Evolutionary conservation across 2,329 filamentous ascomycete species (phyloP).

Genomic region (Monosporascus sp.): DNA sequence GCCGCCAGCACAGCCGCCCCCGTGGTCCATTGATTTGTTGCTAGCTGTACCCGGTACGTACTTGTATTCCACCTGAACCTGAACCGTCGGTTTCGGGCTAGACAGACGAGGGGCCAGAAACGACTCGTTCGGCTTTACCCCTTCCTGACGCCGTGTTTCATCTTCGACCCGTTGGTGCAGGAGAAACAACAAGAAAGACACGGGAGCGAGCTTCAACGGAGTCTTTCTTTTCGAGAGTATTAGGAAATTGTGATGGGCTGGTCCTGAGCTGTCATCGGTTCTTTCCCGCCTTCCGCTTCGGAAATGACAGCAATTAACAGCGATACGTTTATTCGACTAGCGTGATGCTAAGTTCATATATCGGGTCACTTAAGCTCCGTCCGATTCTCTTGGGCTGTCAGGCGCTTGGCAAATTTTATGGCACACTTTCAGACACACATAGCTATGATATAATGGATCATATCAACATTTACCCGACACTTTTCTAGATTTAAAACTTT

Average conservation of each 20-base stretch:
- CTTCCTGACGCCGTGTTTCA: background rate
- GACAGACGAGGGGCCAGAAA: background rate
- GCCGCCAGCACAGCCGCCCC: no score
- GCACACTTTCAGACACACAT: no score
- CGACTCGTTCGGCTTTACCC: background rate
- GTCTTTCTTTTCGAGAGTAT: no score
- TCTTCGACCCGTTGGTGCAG: background rate
- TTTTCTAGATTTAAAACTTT: no score
- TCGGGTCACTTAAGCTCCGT: background rate
- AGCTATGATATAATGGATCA: no score
- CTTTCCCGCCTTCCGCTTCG: no score
- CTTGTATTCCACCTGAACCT: background rate
- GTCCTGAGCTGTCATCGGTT: no score
- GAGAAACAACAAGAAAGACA: background rate
- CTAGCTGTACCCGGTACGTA: no score
- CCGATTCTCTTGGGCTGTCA: background rate
- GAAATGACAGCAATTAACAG: background rate
- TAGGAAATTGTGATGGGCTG: background rate
- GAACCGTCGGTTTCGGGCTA: background rate
- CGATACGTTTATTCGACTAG: background rate
- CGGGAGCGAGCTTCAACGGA: no score
- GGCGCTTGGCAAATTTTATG: no score
- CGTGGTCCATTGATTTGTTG: no score
- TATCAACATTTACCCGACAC: no score
- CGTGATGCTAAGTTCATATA: background rate